These are phyloP conservation scores for Erodium moschatum DNA, from an alignment of 441 rosid species.

Conservation along the genomic window DNA sequence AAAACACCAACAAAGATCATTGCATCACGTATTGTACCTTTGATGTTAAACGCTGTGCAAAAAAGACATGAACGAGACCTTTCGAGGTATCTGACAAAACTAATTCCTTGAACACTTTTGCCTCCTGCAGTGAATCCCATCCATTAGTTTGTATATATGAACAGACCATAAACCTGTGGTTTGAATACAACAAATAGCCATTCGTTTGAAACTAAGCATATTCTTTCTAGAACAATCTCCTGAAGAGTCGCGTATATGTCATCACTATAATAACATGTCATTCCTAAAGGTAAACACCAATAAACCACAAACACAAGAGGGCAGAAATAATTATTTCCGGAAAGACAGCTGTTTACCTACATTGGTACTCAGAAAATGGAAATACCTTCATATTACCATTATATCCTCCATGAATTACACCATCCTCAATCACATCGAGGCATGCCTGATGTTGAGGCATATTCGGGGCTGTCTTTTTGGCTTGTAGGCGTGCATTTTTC, in stretches of 20 bases:
- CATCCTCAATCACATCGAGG: conserved; percentile 86
- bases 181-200: conserved; percentile 8
- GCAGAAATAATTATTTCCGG: conserved; percentile 8
- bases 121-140: conserved; percentile 52
- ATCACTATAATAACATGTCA: background rate
- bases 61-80: conserved; percentile 77
- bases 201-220: conserved; percentile 15
- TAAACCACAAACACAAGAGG: conserved; percentile 4
- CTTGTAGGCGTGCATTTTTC: conserved; percentile 53
- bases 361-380: conserved; percentile 1
- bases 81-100: conserved; percentile 65
- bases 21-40: conserved; percentile 44
- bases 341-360: conserved; percentile 9
- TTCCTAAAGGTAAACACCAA: conserved; percentile 3
- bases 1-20: background rate
- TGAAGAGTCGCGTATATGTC: background rate
- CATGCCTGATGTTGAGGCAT: conserved; percentile 31
- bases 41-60: conserved; percentile 73
- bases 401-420: conserved; percentile 82
- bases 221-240: background rate
- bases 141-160: conserved; percentile 15
- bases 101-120: conserved; percentile 60
- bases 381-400: conserved; percentile 74
- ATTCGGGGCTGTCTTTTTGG: conserved; percentile 65
- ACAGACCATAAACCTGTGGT: conserved; percentile 9